These are phyloP conservation scores for Monosporozyma siamensis DNA, from an alignment of 805 yeast species.

Conservation along the genomic window DNA sequence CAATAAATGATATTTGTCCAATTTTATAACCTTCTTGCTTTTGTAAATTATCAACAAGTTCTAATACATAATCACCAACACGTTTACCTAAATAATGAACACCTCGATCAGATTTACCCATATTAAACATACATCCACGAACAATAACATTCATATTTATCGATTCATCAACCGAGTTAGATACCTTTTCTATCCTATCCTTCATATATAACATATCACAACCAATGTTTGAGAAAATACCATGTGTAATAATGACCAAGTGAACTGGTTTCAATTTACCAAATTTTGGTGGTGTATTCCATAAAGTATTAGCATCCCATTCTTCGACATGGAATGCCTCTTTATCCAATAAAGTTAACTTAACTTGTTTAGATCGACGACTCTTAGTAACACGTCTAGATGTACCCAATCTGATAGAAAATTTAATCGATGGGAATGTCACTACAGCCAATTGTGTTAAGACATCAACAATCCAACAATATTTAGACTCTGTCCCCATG, in stretches of 20 bases:
- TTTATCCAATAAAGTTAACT: constrained; percentile 1
- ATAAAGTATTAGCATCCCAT: constrained; percentile 56
- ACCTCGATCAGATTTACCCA: constrained; percentile 83
- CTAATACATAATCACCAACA: constrained; percentile 57
- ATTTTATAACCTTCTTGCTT: constrained; percentile 32
- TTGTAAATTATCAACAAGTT: constrained; percentile 39
- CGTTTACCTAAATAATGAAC: constrained; percentile 74
- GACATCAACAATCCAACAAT: constrained; percentile 75
- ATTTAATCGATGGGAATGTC: constrained; percentile 56
- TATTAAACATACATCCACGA: constrained; percentile 75
- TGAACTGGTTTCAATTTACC: constrained; percentile 52
- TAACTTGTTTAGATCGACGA: constrained; percentile 1
- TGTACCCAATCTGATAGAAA: constrained; percentile 50
- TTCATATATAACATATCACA: constrained; percentile 86
- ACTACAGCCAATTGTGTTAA: constrained; percentile 72
- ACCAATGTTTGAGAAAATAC: constrained; percentile 80
- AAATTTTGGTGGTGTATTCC: constrained; percentile 58
- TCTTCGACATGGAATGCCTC: constrained; percentile 23
- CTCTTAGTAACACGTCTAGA: constrained; percentile 25
- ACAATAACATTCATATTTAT: constrained; percentile 52
- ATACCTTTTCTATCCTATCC: constrained; percentile 55
- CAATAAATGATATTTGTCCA: constrained; percentile 69
- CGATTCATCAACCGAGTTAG: constrained; percentile 11
- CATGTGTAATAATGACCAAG: constrained; percentile 81
- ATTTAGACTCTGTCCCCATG: constrained; percentile 24